phyloP scores from a whole-genome alignment of 2,329 filamentous ascomycete species.

The Monosporascus cannonballus region DNA sequence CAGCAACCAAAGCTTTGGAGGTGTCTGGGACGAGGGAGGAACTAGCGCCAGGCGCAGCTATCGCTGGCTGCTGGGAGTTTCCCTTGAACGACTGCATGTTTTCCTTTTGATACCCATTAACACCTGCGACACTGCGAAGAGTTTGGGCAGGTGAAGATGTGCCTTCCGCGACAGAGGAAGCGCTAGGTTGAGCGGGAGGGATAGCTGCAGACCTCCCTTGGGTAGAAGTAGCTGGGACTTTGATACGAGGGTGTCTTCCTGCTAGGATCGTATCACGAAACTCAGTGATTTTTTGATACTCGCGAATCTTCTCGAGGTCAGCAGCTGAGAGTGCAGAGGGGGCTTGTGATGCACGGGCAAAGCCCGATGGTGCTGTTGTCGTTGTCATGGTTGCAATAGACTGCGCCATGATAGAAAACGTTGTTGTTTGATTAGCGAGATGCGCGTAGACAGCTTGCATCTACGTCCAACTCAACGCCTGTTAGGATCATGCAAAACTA shows the following conservation, averaged over 20 bases:
- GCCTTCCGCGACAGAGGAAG: slow-evolving; percentile 16
- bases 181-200: slow-evolving; percentile 15
- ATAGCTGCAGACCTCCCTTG: slow-evolving; percentile 18
- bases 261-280: slow-evolving; percentile 77
- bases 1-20: slow-evolving; percentile 37
- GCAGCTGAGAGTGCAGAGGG: slow-evolving; percentile 14
- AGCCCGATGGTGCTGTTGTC: slow-evolving; percentile 11
- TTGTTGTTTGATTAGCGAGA: not conserved
- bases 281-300: slow-evolving; percentile 75
- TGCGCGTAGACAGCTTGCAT: not conserved
- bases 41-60: slow-evolving; percentile 14
- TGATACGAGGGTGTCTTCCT: slow-evolving; percentile 64
- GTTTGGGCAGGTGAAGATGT: slow-evolving; percentile 9
- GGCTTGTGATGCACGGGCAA: slow-evolving; percentile 11
- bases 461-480: not conserved
- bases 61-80: slow-evolving; percentile 30
- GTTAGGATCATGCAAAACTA: not conserved
- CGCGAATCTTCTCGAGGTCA: slow-evolving; percentile 51
- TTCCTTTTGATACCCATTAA: slow-evolving; percentile 21
- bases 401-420: slow-evolving; percentile 17
- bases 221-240: slow-evolving; percentile 34
- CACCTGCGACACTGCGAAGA: slow-evolving; percentile 11
- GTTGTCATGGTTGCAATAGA: slow-evolving; percentile 6
- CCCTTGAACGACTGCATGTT: slow-evolving; percentile 29
- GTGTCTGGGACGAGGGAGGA: slow-evolving; percentile 28